Conservation (phyloP, 2,329 filamentous ascomycete genomes). For the Microcera coccophila region DNA sequence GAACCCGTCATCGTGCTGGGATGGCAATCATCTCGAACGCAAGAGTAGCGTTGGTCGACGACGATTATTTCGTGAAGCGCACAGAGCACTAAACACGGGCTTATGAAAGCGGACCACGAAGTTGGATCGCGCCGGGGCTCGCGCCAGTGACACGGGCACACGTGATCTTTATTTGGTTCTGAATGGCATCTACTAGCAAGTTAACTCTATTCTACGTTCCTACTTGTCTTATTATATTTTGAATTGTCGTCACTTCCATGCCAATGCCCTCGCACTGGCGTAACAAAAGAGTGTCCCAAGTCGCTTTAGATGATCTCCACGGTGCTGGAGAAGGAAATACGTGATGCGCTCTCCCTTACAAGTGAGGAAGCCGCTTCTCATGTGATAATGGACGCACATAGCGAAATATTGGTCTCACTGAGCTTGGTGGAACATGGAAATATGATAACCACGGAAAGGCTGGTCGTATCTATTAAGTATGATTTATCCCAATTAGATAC, state of each 20-base stretch:
- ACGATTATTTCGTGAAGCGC: too few species aligned
- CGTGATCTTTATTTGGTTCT: constrained; percentile 18
- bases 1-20: constrained; percentile 27
- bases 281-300: not conserved
- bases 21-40: constrained; percentile 15
- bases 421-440: too few species aligned
- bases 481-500: too few species aligned
- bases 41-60: constrained; percentile 3
- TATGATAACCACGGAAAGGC: too few species aligned
- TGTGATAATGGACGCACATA: too few species aligned
- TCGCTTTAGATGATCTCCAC: too few species aligned
- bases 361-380: too few species aligned
- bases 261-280: not conserved
- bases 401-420: too few species aligned
- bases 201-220: too few species aligned
- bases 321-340: too few species aligned
- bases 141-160: constrained; percentile 28
- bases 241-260: not conserved
- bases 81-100: not conserved
- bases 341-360: too few species aligned
- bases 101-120: not conserved
- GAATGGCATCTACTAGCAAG: not conserved
- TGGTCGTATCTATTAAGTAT: too few species aligned
- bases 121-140: constrained; percentile 13
- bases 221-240: not conserved